Base-by-base conservation (phyloP, 1,284 basidiomycete genomes). In the Sanghuangporus weigelae region DNA sequence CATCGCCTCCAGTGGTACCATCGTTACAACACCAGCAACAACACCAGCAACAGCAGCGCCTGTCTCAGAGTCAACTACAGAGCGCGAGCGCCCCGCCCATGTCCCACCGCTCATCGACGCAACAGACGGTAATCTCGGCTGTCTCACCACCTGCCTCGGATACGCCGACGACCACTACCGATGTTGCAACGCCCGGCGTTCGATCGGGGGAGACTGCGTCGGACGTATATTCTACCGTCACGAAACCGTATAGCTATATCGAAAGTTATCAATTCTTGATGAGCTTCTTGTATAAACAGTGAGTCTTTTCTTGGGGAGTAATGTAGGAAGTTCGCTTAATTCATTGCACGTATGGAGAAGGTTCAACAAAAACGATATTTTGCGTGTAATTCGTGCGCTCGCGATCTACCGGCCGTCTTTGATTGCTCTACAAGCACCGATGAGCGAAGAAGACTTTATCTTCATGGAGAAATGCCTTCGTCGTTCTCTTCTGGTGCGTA, bases 381-480 rank as follows among this genome's bases (percentile, higher is more conserved):
- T 99, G 51, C 92, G 95, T 60, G 91, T 99, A 68, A 95, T 98
- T 26, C 89, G 95, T 50, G 93, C 95, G 16, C 81, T 99, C 59
- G 95, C 96, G 42, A 94, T 97, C 56, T 96, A 96, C 74, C 85
- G 96, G 58, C 96, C 96, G 8, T 95, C 92, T 62, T 83, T 98
- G 64, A 98, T 99, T 71, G 96, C 96, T 7, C 78, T 98, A 59
- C 96, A 98, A 82, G 95, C 96, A 92, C 92, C 93, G 31, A 80
- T 96, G 74, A 91, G 92, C 14, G 86, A 93, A 65, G 93, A 96
- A 69, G 95, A 97, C 77, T 95, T 96, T 74, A 83, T 96, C 3
- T 98, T 98, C 75, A 90, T 98, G 63, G 96, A 98, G 77, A 89
- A 91, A 68, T 96, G 93, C 68, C 95, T 98, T 74, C 96, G 98